A percentile compares a stretch with the other conserved stretches of the same genome.
Conservation (phyloP, 2,329 filamentous ascomycete genomes). For the Torrubiella hemipterigena region DNA sequence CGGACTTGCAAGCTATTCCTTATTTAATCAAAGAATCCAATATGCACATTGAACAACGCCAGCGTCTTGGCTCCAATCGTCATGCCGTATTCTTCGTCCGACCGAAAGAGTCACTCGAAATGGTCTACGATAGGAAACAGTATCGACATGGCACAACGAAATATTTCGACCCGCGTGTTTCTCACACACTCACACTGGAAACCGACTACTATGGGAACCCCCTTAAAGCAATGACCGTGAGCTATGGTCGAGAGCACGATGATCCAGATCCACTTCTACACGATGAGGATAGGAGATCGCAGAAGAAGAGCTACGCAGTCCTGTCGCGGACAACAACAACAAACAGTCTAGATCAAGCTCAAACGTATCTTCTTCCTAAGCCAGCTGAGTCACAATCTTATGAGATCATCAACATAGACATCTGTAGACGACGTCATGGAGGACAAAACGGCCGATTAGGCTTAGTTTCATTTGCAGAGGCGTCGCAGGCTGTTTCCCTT, state of each 20-base stretch:
- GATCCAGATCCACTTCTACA: conserved; percentile 3
- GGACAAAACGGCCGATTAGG: not conserved
- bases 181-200: conserved; percentile 6
- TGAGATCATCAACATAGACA: conserved; percentile 3
- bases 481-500: not conserved
- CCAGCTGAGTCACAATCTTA: conserved; percentile 1
- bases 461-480: not conserved
- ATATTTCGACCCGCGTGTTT: conserved; percentile 3
- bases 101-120: conserved; percentile 2
- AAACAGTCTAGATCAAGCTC: conserved; percentile 3
- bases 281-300: conserved; percentile 4
- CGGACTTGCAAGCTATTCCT: not conserved
- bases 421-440: not conserved
- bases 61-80: conserved; percentile 1
- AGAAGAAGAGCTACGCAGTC: conserved; percentile 2
- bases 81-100: conserved; percentile 5
- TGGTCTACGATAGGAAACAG: conserved; percentile 2
- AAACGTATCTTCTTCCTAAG: not conserved
- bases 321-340: conserved; percentile 4
- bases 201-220: conserved; percentile 7
- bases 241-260: conserved; percentile 4
- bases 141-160: not conserved
- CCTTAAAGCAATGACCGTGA: conserved; percentile 1
- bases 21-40: conserved; percentile 4
- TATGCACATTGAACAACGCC: conserved; percentile 3